Base-by-base conservation (phyloP, 78 protist species). In the Dictyostelium citrinum region DNA sequence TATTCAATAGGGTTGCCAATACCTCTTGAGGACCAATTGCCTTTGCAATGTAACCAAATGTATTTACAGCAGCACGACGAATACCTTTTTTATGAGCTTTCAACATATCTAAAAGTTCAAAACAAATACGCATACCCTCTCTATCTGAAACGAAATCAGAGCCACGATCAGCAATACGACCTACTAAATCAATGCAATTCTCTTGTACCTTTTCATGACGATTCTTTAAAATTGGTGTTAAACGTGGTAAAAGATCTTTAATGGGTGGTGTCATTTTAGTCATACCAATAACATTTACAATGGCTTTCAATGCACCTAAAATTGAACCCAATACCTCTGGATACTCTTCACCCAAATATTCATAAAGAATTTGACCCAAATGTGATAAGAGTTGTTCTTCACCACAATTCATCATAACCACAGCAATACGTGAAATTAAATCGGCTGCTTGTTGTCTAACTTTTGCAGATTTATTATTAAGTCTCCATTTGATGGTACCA, bases 1-100 rank as follows among this genome's bases (percentile, higher is more conserved):
- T 99, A 84, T 98, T 98, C 24, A 99, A 95, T 45, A 99, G 97
- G 17, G 99, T 97, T 7, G 97, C 95, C n/a, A 99, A 95, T 51
- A 99, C 99, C 45, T 99, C 99, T 49, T 96, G 98, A 2, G 99
- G 99, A 11, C 99, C 99, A 41, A 99, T 96, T 14, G 99, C 99
- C 60, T 95, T 95, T 16, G 99, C 99, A 55, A 99, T 99, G 86
- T 96, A 97, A 43, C 99, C 99, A 81, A 99, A 98, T 8, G 99
- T 97, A 93, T 96, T 95, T 76, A 99, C 99, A 16, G 99, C 88
- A 0, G 99, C 99, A 10, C 99, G 84, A 31, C 99, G 97, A 77
- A 99, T 98, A 3, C 95, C 97, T 80, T 98, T 98, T 92, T 96
- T 96, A 96, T 96, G 99, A 33, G 99, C 99, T 83, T 98, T 95